Percentiles rank a stretch among this genome's conserved stretches.
Conservation (phyloP, 2,329 filamentous ascomycete genomes). For the Coniella vitis region DNA sequence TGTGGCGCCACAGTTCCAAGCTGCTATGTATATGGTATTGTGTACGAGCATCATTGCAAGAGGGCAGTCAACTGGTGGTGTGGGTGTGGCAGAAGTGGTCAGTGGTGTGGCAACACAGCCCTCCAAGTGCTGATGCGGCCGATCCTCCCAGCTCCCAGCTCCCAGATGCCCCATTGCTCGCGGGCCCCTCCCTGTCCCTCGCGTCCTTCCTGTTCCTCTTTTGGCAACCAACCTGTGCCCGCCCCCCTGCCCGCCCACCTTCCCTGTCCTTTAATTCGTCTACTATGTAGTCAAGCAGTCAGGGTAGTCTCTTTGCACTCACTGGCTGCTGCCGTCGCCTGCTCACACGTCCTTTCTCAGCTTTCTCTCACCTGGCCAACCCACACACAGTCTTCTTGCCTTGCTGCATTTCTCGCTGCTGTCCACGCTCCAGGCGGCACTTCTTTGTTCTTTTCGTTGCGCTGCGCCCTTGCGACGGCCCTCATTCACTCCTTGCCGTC, state of each 20-base stretch:
- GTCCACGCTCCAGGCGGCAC: not conserved
- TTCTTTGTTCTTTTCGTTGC: not conserved
- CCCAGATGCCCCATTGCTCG: not conserved
- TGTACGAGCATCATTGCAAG: too few species aligned
- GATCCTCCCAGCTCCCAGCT: slow-evolving; percentile 1
- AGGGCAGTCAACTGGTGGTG: too few species aligned
- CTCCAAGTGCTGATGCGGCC: not conserved
- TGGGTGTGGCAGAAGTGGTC: too few species aligned
- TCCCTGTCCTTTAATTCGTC: not conserved
- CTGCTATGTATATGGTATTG: too few species aligned
- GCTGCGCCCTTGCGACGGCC: not conserved
- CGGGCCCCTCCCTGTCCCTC: not conserved
- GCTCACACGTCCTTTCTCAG: too few species aligned
- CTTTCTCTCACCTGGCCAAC: too few species aligned
- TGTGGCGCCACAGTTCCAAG: too few species aligned
- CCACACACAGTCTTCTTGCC: too few species aligned
- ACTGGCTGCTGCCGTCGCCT: not conserved
- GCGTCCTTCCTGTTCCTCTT: slow-evolving; percentile 14
- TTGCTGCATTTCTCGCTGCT: too few species aligned
- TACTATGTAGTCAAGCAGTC: too few species aligned
- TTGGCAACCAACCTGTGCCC: slow-evolving; percentile 4
- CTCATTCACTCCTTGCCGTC: not conserved
- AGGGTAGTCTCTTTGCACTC: not conserved
- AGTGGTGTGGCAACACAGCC: too few species aligned
- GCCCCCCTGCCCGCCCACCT: not conserved